Evolutionary conservation across 177 flowering plant species (phyloP), one percentile per base, ranked within the genome.

Genomic region (Vitis hybrid): DNA sequence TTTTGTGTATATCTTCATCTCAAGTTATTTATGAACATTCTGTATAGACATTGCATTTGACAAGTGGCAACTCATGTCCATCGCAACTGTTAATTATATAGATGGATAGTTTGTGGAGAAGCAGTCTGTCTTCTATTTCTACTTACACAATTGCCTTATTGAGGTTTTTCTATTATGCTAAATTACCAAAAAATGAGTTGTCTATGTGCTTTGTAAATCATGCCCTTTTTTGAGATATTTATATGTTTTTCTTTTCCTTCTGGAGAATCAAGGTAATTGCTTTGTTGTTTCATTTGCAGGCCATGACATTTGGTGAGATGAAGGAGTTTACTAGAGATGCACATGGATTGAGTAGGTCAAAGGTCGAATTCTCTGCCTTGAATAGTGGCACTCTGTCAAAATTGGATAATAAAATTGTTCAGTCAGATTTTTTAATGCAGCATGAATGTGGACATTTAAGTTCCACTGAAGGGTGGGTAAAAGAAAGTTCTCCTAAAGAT

Each of bases 201-300:
- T 39, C 45, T 39, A 39, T 39, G 45, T 39, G 8, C 45, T 39
- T 7, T 39, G 45, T 39, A 5, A 39, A 39, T 39, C 45, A 39
- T 39, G 4, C 45, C 8, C 45, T 39, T 4, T 39, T 39, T 39
- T 10, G 5, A 11, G 11, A 66, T 66, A 15, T 11, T 31, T 10
- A 26, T 22, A 15, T 2, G 29, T 1, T 51, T 39, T 39, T 10
- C 10, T 39, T 33, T 11, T 3, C 21, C 12, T 45, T 29, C 1
- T 61, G 5, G 16, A 45, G n/a, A 29, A 60, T 9, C 7, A 16
- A 33, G 14, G 16, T 10, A 56, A 29, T 15, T 71, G 60, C 39
- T 64, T 21, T 18, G 29, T 69, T 64, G 26, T 75, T 74, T 58
- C 33, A 59, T 62, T 72, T 72, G 74, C 80, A 84, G 87, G 80